Conservation (phyloP, 2,329 filamentous ascomycete species). For the Colletotrichum lindemuthianum region DNA sequence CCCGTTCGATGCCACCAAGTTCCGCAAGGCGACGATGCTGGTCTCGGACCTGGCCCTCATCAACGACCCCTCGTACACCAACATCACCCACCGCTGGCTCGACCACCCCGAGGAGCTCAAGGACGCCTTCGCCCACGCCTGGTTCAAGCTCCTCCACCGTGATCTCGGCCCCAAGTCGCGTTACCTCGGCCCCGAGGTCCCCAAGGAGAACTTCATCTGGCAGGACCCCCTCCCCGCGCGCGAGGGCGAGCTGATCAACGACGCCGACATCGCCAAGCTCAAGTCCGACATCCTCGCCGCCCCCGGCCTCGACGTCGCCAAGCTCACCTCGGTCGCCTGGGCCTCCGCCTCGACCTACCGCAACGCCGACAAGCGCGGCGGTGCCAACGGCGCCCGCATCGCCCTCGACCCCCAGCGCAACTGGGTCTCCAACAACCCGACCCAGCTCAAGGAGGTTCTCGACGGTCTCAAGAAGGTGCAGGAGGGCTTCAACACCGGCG, state of each 20-base stretch:
- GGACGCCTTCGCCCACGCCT: slow-evolving; percentile 77
- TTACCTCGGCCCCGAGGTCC: slow-evolving; percentile 80
- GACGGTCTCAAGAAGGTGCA: slow-evolving; percentile 71
- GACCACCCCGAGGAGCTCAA: slow-evolving; percentile 74
- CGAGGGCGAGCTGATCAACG: slow-evolving; percentile 67
- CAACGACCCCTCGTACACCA: slow-evolving; percentile 77
- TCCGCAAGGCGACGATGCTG: slow-evolving; percentile 80
- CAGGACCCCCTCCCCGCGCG: slow-evolving; percentile 76
- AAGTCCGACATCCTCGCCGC: slow-evolving; percentile 74
- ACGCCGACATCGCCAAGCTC: slow-evolving; percentile 70
- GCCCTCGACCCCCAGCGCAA: slow-evolving; percentile 76
- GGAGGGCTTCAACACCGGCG: slow-evolving; percentile 68
- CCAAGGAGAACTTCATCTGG: slow-evolving; percentile 76
- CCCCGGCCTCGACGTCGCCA: slow-evolving; percentile 67
- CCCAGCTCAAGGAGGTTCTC: slow-evolving; percentile 71
- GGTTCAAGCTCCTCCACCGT: slow-evolving; percentile 87
- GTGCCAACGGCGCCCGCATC: slow-evolving; percentile 83
- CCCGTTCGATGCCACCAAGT: slow-evolving; percentile 75
- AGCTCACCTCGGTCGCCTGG: slow-evolving; percentile 75
- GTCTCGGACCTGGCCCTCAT: slow-evolving; percentile 79
- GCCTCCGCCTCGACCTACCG: slow-evolving; percentile 78
- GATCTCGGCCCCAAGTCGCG: slow-evolving; percentile 78
- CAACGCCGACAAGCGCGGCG: slow-evolving; percentile 81
- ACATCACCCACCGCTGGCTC: slow-evolving; percentile 77
- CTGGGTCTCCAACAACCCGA: slow-evolving; percentile 81